Base-by-base conservation (phyloP, 805 yeast genomes). In the Myxozyma mucilagina region DNA sequence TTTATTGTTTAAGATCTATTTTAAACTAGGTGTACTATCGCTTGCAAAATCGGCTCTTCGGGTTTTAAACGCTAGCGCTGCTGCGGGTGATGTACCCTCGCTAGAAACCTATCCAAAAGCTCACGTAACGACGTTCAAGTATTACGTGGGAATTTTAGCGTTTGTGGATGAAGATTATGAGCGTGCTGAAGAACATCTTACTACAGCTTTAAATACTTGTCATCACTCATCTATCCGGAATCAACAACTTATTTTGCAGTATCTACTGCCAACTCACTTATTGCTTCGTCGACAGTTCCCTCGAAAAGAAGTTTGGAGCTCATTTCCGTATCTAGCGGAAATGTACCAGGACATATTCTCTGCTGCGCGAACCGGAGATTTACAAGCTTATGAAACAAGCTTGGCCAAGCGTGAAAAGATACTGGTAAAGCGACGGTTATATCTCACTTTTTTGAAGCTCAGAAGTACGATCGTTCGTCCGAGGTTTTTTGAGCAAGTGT, bases 21-120 rank as follows among this genome's bases (percentile, higher is more conserved):
- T 86, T 76, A 50, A 79, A 67, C 75, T 90, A 65, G 79, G 81
- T 48, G 88, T 87, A 69, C 77, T 82, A 43, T 90, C 90, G 67
- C 79, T 90, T 71, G 90, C 93, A 38, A 84, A 84, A 67, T 86
- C 88, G 53, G 79, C 90, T 63, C 85, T 88, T 60, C 85, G 85
- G 70, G 96, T 89, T 0, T 74, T 89, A 38, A 78, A 77, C 35
- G 82, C 86, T 13, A 79, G 85, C 49, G 50, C 70, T 3, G 73
- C 61, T 1, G 63, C 56, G 2, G 58, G 73, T 32, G 82, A 82
- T 50, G 73, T 87, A 49, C 93, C 93, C 0, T 69, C 76, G 7
- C 67, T 84, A 44, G 69, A 74, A 3, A 50, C 68, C 11, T 78
- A 77, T 14, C 80, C 81, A n/a, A 79, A 77, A 54, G 71, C 82